Base-by-base conservation (phyloP, 805 yeast species). In the Sporopachydermia quercuum region DNA sequence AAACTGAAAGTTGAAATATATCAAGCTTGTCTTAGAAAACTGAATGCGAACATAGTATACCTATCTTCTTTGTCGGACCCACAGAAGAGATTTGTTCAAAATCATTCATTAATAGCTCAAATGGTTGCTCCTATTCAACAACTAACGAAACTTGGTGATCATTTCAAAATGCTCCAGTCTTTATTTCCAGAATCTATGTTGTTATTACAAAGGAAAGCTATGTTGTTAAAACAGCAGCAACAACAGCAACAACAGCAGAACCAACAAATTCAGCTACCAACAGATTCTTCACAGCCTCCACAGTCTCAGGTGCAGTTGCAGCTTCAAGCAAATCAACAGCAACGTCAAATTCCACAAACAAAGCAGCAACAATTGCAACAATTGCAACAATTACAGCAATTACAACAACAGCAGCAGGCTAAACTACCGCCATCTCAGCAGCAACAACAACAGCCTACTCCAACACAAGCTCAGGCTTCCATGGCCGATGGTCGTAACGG, bases 21-120 rank as follows among this genome's bases (percentile, higher is more conserved):
- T 40, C 35, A 42, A 3, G 41, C 49, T 37, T 50, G 61, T 37
- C 46, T 61, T 53, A 48, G 46, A 33, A 49, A 65, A 3, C 38
- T 61, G 6, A 62, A 61, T 36, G 43, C 54, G 36, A 61, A 61
- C 40, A 43, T 61, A 34, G 48, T 54, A 15, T 60, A 56, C 40
- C 50, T 60, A 42, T 56, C 57, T 5, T 44, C 56, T 23, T 23
- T 23, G 30, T 23, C 30, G 30, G 30, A 23, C 30, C 30, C 30
- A 8, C 30, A 8, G 8, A 23, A 23, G n/a, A 23, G 30, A 23
- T n/a, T 8, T n/a, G 30, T n/a, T 23, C 30, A 23, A 23, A 23
- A 23, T 23, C 30, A 23, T 23, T 23, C 30, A 8, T 23, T 23
- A 23, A 23, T 23, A 23, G 30, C 63, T 4, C 58, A 55, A 27